Conservation (phyloP, 2,329 filamentous ascomycete genomes). For the Teratosphaeria destructans region DNA sequence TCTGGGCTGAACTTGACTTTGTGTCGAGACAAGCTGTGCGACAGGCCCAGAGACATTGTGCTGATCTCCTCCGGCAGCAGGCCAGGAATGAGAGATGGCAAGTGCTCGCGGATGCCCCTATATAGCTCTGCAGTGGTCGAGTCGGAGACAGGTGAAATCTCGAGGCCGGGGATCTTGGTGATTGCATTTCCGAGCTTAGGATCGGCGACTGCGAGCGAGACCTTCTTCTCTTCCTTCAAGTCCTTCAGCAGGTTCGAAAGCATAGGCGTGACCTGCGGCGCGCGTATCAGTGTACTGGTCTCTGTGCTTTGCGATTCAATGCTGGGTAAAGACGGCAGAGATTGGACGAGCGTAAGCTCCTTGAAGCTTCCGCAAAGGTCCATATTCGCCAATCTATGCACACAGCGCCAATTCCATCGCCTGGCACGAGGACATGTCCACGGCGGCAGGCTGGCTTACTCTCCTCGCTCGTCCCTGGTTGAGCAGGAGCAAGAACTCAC, state of each 20-base stretch:
- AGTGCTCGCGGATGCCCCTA: constrained; percentile 84
- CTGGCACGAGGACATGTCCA: not conserved
- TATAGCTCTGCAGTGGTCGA: constrained; percentile 78
- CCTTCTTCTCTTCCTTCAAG: constrained; percentile 96
- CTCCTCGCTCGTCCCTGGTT: not conserved
- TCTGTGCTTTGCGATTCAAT: not conserved
- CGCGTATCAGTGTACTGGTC: not conserved
- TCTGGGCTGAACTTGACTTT: constrained; percentile 98
- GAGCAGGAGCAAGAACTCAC: constrained; percentile 12
- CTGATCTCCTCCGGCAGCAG: constrained; percentile 76
- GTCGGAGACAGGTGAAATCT: constrained; percentile 74
- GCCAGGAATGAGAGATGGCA: constrained; percentile 82
- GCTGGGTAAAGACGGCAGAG: not conserved
- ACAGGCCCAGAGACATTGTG: constrained; percentile 91
- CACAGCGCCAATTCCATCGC: not conserved
- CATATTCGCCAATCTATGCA: not conserved
- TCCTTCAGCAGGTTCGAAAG: constrained; percentile 72
- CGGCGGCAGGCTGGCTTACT: not conserved
- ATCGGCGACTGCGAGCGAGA: constrained; percentile 86
- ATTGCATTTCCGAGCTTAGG: constrained; percentile 85
- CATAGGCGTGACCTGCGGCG: constrained; percentile 60
- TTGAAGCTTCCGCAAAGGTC: not conserved
- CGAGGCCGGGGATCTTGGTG: constrained; percentile 79
- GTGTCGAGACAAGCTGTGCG: constrained; percentile 90
- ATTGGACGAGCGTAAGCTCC: not conserved